These are phyloP conservation scores for Phaffia australis DNA, from an alignment of 768 basidiomycete species.

Conservation along the genomic window DNA sequence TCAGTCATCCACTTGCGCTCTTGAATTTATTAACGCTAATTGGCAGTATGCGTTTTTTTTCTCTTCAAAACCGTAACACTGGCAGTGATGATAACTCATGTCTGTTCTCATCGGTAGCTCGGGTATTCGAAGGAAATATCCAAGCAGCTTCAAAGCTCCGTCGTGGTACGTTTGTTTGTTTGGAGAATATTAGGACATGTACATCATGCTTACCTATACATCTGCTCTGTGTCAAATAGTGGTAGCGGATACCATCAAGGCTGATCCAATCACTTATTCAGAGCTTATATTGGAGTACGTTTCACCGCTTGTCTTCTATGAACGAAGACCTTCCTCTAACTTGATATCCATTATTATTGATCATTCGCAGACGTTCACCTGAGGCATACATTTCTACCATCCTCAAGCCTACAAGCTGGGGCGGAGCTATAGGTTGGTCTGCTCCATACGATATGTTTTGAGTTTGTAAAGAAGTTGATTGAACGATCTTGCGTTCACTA, in stretches of 20 bases:
- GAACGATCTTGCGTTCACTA: not conserved
- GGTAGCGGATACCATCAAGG: conserved; percentile 68
- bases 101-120: conserved; percentile 73
- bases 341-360: conserved; percentile 36
- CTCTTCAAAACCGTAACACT: not conserved
- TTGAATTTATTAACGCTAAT: not conserved
- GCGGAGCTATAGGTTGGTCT: conserved; percentile 72
- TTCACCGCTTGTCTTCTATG: not conserved
- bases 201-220: conserved; percentile 12
- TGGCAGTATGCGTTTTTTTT: not conserved
- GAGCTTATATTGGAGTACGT: conserved; percentile 77
- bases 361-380: conserved; percentile 44
- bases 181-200: conserved; percentile 31
- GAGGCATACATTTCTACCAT: conserved; percentile 73
- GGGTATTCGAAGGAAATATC: conserved; percentile 65
- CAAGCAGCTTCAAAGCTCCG: not conserved
- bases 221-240: conserved; percentile 43
- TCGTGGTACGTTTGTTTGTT: not conserved
- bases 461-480: not conserved
- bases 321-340: not conserved
- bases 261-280: conserved; percentile 59
- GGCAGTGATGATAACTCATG: conserved; percentile 82
- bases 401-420: conserved; percentile 70
- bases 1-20: not conserved
- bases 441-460: too few relatives aligned